These are phyloP conservation scores for Aspergillus tubingensis DNA, from an alignment of 2,329 filamentous ascomycete genomes.

Conservation along the genomic window DNA sequence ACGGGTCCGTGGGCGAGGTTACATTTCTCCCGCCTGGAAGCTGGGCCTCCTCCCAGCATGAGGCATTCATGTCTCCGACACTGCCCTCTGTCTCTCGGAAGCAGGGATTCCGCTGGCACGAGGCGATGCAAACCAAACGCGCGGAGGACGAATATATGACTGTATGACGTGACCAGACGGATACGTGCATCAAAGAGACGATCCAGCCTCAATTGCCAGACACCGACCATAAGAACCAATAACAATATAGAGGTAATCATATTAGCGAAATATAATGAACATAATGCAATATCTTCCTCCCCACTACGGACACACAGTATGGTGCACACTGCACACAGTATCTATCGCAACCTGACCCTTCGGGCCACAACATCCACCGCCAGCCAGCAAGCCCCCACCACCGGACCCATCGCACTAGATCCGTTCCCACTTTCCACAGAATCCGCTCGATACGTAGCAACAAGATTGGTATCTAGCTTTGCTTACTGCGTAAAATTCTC, in stretches of 20 bases:
- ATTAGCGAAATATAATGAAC: background rate
- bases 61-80: background rate
- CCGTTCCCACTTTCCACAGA: background rate
- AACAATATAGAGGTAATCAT: background rate
- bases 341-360: background rate
- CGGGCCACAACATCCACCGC: background rate
- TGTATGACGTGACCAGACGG: slow-evolving; percentile 25
- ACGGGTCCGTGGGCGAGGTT: background rate
- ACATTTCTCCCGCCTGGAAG: background rate
- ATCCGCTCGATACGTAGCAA: no score
- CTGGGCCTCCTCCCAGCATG: slow-evolving; percentile 19
- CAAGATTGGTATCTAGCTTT: no score
- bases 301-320: no score
- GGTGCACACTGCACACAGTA: no score
- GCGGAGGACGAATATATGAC: slow-evolving; percentile 44
- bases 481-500: background rate
- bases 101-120: slow-evolving; percentile 41
- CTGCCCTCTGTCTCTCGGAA: slow-evolving; percentile 11
- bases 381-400: background rate
- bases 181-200: background rate
- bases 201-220: background rate
- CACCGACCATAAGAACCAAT: background rate
- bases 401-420: background rate
- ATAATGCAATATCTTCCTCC: background rate
- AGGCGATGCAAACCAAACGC: slow-evolving; percentile 40